Percentiles rank a stretch among this genome's conserved stretches.
Evolutionary conservation across 768 basidiomycete species (phyloP).

Genomic region (Asterophora parasitica): DNA sequence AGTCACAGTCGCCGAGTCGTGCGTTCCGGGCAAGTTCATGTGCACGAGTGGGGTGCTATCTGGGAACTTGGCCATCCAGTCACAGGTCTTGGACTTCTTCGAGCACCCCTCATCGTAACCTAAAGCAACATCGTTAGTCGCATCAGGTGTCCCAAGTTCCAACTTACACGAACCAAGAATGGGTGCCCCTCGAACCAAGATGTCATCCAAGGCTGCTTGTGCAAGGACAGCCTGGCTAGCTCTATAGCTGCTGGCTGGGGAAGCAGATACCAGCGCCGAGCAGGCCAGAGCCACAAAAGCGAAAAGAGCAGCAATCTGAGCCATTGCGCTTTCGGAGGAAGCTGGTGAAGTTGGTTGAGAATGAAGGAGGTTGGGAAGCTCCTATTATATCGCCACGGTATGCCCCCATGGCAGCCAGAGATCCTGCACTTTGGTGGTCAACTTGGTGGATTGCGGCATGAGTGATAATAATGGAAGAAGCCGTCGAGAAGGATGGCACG

Average conservation of each 20-base stretch:
- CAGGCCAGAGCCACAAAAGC: neutral
- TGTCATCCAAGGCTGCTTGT: slow-evolving; percentile 24
- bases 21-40: slow-evolving; percentile 51
- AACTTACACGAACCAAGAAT: slow-evolving; percentile 23
- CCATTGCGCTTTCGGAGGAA: neutral
- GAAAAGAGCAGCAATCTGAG: neutral
- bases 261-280: neutral
- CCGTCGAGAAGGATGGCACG: no score
- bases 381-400: neutral
- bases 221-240: slow-evolving; percentile 18
- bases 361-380: neutral
- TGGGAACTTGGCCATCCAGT: slow-evolving; percentile 43
- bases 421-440: no score
- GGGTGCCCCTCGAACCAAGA: slow-evolving; percentile 26
- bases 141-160: neutral
- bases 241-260: neutral
- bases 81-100: slow-evolving; percentile 28
- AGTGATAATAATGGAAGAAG: no score
- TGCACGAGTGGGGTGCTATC: slow-evolving; percentile 39
- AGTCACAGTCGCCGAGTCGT: slow-evolving; percentile 44
- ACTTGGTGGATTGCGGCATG: no score
- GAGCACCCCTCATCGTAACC: slow-evolving; percentile 33
- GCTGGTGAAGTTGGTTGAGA: no score
- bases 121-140: slow-evolving; percentile 10
- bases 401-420: no score